phyloP scores from a whole-genome alignment of 2,329 filamentous ascomycete species.

The Colletotrichum acutatum region DNA sequence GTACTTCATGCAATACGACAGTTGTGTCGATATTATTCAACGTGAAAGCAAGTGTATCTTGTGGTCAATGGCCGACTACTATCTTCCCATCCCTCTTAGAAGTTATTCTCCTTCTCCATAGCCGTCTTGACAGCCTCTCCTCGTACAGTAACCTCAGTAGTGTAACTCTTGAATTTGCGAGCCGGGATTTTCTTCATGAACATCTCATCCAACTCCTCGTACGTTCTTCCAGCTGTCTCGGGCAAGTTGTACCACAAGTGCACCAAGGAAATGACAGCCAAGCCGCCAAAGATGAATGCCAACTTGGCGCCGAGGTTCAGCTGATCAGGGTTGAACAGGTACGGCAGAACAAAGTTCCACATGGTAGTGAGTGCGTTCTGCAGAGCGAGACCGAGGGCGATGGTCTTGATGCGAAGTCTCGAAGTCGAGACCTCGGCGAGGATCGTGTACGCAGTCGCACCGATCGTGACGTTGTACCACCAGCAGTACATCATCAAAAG shows the following conservation, averaged over 20 bases:
- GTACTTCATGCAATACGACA: background rate
- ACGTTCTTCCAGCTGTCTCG: constrained; percentile 41
- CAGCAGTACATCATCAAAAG: constrained; percentile 52
- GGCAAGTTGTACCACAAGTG: constrained; percentile 52
- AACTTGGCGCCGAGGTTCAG: constrained; percentile 51
- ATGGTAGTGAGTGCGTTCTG: constrained; percentile 41
- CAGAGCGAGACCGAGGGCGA: constrained; percentile 49
- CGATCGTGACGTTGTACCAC: constrained; percentile 53
- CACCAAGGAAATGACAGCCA: constrained; percentile 44
- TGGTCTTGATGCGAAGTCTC: constrained; percentile 51
- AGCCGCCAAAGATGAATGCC: constrained; percentile 51
- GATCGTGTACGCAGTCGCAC: constrained; percentile 50
- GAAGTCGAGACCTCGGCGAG: constrained; percentile 52
- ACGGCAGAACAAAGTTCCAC: constrained; percentile 38
- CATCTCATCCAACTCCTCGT: constrained; percentile 43
- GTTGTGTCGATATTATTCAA: background rate
- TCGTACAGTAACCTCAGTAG: constrained; percentile 26
- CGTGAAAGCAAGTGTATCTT: background rate
- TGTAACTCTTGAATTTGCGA: constrained; percentile 41
- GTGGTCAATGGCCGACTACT: background rate
- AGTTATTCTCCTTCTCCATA: constrained; percentile 13
- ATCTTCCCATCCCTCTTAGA: constrained; percentile 1
- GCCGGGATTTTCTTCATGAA: constrained; percentile 41
- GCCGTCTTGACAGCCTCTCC: constrained; percentile 19
- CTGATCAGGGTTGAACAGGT: constrained; percentile 40